Percentiles rank a stretch among this genome's conserved stretches.
Evolutionary conservation across 2,329 filamentous ascomycete species (phyloP).

Genomic region (Exserohilum rostratum): DNA sequence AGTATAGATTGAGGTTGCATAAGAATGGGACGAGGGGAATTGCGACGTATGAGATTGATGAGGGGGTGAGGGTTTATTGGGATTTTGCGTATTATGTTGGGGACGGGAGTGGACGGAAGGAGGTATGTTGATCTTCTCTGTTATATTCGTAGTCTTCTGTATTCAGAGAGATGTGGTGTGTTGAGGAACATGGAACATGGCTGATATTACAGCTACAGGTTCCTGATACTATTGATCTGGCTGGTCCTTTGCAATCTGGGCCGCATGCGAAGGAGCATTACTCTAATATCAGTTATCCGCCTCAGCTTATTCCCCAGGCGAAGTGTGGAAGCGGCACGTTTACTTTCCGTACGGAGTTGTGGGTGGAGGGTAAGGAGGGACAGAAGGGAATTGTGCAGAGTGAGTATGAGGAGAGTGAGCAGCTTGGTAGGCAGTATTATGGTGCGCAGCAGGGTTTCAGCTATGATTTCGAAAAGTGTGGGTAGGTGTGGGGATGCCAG

Average conservation of each 20-base stretch:
- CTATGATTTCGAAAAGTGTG: slow-evolving; percentile 28
- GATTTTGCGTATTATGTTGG: slow-evolving; percentile 21
- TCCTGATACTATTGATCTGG: neutral
- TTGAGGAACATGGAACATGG: no score
- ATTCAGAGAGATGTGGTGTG: no score
- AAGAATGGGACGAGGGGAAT: slow-evolving; percentile 26
- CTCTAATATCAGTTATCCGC: slow-evolving; percentile 6
- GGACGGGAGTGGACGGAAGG: slow-evolving; percentile 1
- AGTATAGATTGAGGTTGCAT: slow-evolving; percentile 24
- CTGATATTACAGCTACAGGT: slow-evolving; percentile 9
- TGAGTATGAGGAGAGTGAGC: slow-evolving; percentile 10
- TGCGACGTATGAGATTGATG: slow-evolving; percentile 22
- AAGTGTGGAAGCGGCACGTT: slow-evolving; percentile 20
- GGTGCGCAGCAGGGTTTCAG: slow-evolving; percentile 23
- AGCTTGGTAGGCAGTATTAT: slow-evolving; percentile 17
- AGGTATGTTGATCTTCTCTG: slow-evolving; percentile 3
- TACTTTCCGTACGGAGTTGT: slow-evolving; percentile 22
- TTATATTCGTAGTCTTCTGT: neutral
- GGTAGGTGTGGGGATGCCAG: neutral
- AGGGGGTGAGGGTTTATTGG: slow-evolving; percentile 19
- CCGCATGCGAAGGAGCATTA: slow-evolving; percentile 8
- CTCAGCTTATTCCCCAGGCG: slow-evolving; percentile 11
- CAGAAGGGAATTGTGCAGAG: slow-evolving; percentile 17
- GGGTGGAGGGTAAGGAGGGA: slow-evolving; percentile 12
- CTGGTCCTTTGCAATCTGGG: slow-evolving; percentile 13